phyloP scores from a whole-genome alignment of 768 basidiomycete genomes.

The Wakefieldia striispora region DNA sequence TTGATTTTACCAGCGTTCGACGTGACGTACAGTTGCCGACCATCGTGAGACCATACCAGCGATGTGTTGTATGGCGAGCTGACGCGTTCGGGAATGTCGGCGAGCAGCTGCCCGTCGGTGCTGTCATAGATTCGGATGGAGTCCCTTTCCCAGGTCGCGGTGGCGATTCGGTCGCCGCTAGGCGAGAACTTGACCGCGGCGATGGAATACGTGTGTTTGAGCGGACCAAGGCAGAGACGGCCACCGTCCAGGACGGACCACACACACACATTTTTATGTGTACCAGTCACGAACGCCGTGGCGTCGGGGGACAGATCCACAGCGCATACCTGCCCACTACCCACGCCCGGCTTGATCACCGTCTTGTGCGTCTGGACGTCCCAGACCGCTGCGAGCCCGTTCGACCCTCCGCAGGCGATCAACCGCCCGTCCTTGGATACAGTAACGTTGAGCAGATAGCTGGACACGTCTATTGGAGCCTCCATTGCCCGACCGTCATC shows the following conservation, averaged over 20 bases:
- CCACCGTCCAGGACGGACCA: constrained; percentile 3
- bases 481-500: constrained; percentile 2
- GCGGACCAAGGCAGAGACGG: not conserved
- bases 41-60: constrained; percentile 1
- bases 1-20: constrained; percentile 5
- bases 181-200: constrained; percentile 27
- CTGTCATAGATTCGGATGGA: constrained; percentile 5
- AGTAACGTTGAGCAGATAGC: not conserved
- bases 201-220: not conserved
- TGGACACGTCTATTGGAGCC: not conserved
- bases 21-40: not conserved
- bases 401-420: constrained; percentile 1
- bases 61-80: constrained; percentile 7
- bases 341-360: not conserved
- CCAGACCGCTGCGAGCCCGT: constrained; percentile 8
- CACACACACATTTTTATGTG: not conserved
- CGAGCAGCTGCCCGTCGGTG: not conserved
- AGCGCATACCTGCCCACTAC: not conserved
- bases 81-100: constrained; percentile 5
- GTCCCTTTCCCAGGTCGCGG: constrained; percentile 10
- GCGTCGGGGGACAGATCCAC: constrained; percentile 11
- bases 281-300: constrained; percentile 5
- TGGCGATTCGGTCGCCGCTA: constrained; percentile 9
- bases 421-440: constrained; percentile 9
- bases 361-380: constrained; percentile 3